Evolutionary conservation across 768 basidiomycete genomes (phyloP), one percentile per base, ranked within the genome.

Genomic region (Ramaria sp.): DNA sequence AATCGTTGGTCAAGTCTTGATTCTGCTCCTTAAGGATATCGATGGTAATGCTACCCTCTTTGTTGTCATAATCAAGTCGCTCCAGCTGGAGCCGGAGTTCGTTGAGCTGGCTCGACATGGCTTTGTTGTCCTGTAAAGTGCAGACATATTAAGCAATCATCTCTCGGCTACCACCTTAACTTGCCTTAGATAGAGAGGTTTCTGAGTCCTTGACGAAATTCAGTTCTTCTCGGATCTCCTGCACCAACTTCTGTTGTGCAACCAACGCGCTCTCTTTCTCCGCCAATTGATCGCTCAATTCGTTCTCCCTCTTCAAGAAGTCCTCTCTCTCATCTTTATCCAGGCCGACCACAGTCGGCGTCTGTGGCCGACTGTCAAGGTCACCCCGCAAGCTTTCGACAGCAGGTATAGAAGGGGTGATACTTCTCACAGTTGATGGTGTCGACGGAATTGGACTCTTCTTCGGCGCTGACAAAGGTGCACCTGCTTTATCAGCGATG

Each of bases 261-360:
- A 72, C 75, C 39, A 98, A 74, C 10, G 84, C 78, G 30, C 84
- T 83, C 74, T 98, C 96, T 75, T 80, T 90, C 74, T 97, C 95
- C 3, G 91, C 90, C 45, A 99, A 76, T 62, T 83, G 77, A 70
- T 99, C 96, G 59, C 85, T 94, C 55, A 99, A 76, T 69, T 99
- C 96, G 63, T 98, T 98, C 78, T 99, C 96, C 60, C 96, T 72
- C 67, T 82, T 84, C 70, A 99, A 71, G 78, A 98, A 99, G 53
- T 98, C 96, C 62, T 99, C 96, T 58, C 94, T 75, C 72, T 99
- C 96, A 64, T 98, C 96, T 74, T 93, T 92, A 61, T 96, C 94
- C 62, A 98, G 68, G 20, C 85, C 84, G 54, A 88, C 77, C 42
- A 87, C 87, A 7, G 89, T 90, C 13, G 95, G 96, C 15, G 96